A percentile compares a stretch with the other conserved stretches of the same genome.
These are phyloP conservation scores for Parastagonospora avenae DNA, from an alignment of 2,329 filamentous ascomycete species.

Conservation along the genomic window DNA sequence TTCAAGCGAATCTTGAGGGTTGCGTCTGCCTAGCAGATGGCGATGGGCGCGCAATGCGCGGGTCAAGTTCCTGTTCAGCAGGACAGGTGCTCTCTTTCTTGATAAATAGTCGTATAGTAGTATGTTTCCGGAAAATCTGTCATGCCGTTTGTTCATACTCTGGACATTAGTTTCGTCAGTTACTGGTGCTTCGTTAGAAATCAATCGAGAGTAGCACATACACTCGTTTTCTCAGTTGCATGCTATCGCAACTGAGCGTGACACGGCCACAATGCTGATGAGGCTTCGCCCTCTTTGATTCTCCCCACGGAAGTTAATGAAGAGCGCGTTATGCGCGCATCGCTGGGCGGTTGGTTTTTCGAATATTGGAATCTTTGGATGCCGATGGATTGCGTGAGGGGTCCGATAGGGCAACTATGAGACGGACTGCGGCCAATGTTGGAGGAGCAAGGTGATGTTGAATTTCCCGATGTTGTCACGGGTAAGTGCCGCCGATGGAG, in stretches of 20 bases:
- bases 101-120: conserved; percentile 32
- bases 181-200: background rate
- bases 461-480: background rate
- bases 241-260: conserved; percentile 2
- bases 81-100: conserved; percentile 22
- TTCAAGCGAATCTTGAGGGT: background rate
- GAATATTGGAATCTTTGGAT: background rate
- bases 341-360: background rate
- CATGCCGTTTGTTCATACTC: conserved; percentile 32
- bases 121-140: conserved; percentile 28
- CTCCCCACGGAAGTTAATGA: background rate
- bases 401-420: too few species aligned
- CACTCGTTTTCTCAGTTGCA: background rate
- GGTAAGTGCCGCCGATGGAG: background rate
- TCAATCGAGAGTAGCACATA: background rate
- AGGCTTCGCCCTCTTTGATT: background rate
- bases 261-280: background rate
- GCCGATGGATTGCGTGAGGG: background rate
- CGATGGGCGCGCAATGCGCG: conserved; percentile 24
- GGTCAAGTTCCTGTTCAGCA: conserved; percentile 34
- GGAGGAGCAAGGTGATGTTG: background rate
- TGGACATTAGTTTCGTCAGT: background rate
- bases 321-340: conserved; percentile 5
- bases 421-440: too few species aligned
- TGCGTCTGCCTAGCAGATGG: conserved; percentile 8